phyloP scores from a whole-genome alignment of 768 basidiomycete species.

The Rhizopogon vinicolor region DNA sequence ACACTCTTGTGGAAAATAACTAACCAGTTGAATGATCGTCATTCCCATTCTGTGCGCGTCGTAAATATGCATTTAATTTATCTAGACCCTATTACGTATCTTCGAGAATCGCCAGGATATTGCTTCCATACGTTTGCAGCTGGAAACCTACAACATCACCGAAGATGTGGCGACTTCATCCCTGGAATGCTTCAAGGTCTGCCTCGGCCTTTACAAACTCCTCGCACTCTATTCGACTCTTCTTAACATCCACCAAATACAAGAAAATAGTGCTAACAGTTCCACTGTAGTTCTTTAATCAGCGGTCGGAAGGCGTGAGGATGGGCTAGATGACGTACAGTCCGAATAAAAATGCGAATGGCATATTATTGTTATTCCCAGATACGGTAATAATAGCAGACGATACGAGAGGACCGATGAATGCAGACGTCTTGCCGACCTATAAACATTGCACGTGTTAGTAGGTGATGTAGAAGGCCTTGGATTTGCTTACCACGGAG shows the following conservation, averaged over 20 bases:
- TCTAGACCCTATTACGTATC: too few relatives aligned
- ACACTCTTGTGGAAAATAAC: conserved; percentile 6
- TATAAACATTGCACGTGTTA: conserved; percentile 14
- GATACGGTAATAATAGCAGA: conserved; percentile 70
- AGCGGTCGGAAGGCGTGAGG: background rate
- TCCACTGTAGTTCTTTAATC: background rate
- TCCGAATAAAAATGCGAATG: conserved; percentile 68
- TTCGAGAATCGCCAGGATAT: too few relatives aligned
- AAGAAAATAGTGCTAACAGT: conserved; percentile 45
- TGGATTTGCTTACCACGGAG: conserved; percentile 45
- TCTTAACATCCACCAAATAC: conserved; percentile 58
- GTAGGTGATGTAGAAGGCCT: too few relatives aligned
- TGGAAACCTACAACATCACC: background rate
- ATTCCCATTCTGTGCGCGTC: background rate
- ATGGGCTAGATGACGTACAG: conserved; percentile 39
- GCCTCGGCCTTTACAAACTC: conserved; percentile 56
- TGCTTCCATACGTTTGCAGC: background rate
- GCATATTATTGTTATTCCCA: conserved; percentile 67
- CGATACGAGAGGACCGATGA: conserved; percentile 72
- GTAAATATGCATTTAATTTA: too few relatives aligned
- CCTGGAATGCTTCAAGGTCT: conserved; percentile 31
- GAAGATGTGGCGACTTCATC: background rate
- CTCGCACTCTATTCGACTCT: conserved; percentile 60
- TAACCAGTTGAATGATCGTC: background rate
- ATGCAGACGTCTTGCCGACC: conserved; percentile 73